Evolutionary conservation across 164 flowering plant genomes (phyloP), one percentile per base, ranked within the genome.

Genomic region (Macadamia integrifolia): DNA sequence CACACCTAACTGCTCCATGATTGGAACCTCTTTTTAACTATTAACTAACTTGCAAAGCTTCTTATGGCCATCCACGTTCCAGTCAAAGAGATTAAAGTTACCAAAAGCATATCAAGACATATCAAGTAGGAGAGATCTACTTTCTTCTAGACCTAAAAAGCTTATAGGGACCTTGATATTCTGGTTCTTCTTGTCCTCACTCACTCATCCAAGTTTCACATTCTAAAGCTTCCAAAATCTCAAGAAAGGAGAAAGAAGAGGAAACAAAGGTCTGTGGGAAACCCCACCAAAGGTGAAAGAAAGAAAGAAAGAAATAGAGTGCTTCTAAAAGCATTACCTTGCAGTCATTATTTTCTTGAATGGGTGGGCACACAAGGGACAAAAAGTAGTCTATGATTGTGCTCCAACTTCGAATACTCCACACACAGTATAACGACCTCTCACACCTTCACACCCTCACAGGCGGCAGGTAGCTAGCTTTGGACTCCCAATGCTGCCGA

Each of bases 1-100:
- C 23, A 23, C 23, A 23, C 23, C 23, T 23, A 23, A 23, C 23
- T 23, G 23, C 23, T 23, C 23, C 23, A 23, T 23, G 23, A 23
- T 23, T 23, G 23, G 23, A 23, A 23, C 23, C 23, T 23, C 23
- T 23, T 23, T 23, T 23, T 23, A 23, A 23, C 23, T 23, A 23
- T 23, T 23, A 23, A 23, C 23, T 23, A 23, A 23, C 23, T 23
- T 23, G 0, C 23, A 23, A 23, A 23, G 23, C 23, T 23, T 23
- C 23, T 23, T 23, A 23, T 23, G 23, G 23, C 23, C 23, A 23
- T 23, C 23, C 8, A 62, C 10, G 50, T 58, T 9, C 29, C 66
- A 66, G 79, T 73, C 76, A 77, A 66, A 60, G 68, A 61, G 32
- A 70, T 6, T 62, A 61, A 67, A 69, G 68, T 35, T 3, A 46